These are phyloP conservation scores for Mycena sp. DNA, from an alignment of 1,284 basidiomycete species.

Conservation along the genomic window DNA sequence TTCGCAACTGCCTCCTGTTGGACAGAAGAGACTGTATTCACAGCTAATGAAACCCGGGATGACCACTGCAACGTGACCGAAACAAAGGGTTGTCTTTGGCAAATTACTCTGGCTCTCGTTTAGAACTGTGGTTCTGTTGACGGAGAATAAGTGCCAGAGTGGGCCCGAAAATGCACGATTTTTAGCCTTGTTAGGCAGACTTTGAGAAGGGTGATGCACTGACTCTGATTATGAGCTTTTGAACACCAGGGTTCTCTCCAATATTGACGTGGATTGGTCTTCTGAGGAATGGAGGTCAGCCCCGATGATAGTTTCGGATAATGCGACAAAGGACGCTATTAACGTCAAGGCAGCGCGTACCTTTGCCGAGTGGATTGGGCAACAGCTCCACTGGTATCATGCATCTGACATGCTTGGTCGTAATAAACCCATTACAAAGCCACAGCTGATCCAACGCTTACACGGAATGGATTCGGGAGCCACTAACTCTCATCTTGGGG, in stretches of 20 bases:
- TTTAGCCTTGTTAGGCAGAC: not conserved
- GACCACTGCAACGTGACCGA: not conserved
- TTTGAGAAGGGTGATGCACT: not conserved
- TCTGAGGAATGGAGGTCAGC: too few species aligned
- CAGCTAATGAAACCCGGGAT: not conserved
- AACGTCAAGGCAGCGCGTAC: not conserved
- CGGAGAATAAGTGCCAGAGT: not conserved
- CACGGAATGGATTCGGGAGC: conserved; percentile 9
- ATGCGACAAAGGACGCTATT: not conserved
- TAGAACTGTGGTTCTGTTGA: not conserved
- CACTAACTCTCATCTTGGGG: conserved; percentile 18
- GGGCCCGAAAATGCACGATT: not conserved
- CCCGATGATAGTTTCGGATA: not conserved
- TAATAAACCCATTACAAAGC: not conserved
- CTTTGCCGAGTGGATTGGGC: not conserved
- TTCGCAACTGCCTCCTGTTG: not conserved
- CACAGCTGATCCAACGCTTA: not conserved
- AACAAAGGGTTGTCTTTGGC: not conserved
- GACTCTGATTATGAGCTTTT: not conserved
- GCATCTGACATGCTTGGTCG: not conserved
- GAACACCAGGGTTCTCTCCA: too few species aligned
- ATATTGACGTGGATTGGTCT: too few species aligned
- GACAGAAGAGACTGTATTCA: not conserved
- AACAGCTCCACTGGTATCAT: not conserved
- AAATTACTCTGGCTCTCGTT: not conserved